Percentiles rank a stretch among this genome's conserved stretches.
Conservation (phyloP, 2,329 filamentous ascomycete genomes). For the Colletotrichum spinosum region DNA sequence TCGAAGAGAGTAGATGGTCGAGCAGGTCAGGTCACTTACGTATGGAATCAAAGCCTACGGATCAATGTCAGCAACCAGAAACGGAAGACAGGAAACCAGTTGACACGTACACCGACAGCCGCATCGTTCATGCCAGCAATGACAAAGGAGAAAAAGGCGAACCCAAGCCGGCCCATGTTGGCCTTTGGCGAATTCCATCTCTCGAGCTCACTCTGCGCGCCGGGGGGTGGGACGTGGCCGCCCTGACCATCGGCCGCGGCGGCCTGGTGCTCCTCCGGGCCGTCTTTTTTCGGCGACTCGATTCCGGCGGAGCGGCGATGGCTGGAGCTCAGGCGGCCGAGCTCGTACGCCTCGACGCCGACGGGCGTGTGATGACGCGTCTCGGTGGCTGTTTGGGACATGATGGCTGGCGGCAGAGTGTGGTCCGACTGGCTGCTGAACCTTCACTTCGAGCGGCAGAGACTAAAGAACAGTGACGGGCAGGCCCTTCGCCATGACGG, state of each 20-base stretch:
- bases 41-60: constrained; percentile 53
- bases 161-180: constrained; percentile 47
- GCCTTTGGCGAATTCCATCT: constrained; percentile 51
- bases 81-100: neutral
- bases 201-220: constrained; percentile 38
- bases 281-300: constrained; percentile 6
- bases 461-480: too few species aligned
- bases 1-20: too few species aligned
- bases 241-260: neutral
- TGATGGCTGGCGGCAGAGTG: constrained; percentile 1
- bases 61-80: neutral
- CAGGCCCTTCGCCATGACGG: too few species aligned
- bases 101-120: constrained; percentile 63
- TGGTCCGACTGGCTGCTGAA: neutral
- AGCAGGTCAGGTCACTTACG: constrained; percentile 41
- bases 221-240: constrained; percentile 9
- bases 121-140: constrained; percentile 74
- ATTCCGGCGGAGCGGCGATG: constrained; percentile 2
- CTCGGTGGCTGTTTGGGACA: constrained; percentile 37
- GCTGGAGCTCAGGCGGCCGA: constrained; percentile 19
- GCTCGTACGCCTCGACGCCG: constrained; percentile 25
- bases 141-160: constrained; percentile 68
- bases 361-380: constrained; percentile 18
- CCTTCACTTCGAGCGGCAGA: too few species aligned
- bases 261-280: constrained; percentile 16